Conservation (phyloP, 805 yeast species). For the Pichia membranifaciens region DNA sequence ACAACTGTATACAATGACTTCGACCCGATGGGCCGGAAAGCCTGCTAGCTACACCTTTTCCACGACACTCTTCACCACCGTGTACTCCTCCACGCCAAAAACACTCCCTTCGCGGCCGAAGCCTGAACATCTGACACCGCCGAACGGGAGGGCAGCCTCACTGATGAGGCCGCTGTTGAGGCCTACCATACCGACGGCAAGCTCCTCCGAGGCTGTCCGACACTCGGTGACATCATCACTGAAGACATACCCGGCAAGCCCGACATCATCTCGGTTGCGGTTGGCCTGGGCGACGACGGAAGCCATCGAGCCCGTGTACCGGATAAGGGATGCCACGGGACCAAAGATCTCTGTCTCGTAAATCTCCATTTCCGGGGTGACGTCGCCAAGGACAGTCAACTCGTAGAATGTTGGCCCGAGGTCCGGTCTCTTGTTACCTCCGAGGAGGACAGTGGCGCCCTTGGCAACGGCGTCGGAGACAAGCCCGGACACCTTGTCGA, state of each 20-base stretch:
- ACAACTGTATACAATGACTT: no score
- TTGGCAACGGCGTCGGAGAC: slow-evolving; percentile 56
- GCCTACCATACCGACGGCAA: slow-evolving; percentile 76
- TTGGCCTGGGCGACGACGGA: slow-evolving; percentile 57
- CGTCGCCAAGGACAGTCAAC: slow-evolving; percentile 57
- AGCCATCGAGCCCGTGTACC: slow-evolving; percentile 43
- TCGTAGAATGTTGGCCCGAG: slow-evolving; percentile 62
- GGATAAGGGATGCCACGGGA: slow-evolving; percentile 64
- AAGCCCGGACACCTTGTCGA: slow-evolving; percentile 51
- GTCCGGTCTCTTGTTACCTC: slow-evolving; percentile 52
- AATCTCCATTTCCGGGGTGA: slow-evolving; percentile 50
- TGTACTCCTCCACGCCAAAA: slow-evolving; percentile 67
- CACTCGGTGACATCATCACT: slow-evolving; percentile 46
- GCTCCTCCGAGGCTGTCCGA: slow-evolving; percentile 50
- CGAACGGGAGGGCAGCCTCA: slow-evolving; percentile 59
- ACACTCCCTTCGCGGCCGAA: slow-evolving; percentile 75
- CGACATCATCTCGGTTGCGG: slow-evolving; percentile 44
- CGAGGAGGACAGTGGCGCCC: slow-evolving; percentile 55
- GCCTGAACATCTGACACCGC: slow-evolving; percentile 70
- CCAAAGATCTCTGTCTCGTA: slow-evolving; percentile 70
- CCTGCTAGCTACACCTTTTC: slow-evolving; percentile 17
- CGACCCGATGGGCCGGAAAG: no score
- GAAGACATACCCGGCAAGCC: slow-evolving; percentile 70
- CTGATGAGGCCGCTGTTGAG: slow-evolving; percentile 67
- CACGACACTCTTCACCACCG: slow-evolving; percentile 56